These are phyloP conservation scores for Cyberlindnera sargentensis DNA, from an alignment of 805 yeast genomes.

Conservation along the genomic window DNA sequence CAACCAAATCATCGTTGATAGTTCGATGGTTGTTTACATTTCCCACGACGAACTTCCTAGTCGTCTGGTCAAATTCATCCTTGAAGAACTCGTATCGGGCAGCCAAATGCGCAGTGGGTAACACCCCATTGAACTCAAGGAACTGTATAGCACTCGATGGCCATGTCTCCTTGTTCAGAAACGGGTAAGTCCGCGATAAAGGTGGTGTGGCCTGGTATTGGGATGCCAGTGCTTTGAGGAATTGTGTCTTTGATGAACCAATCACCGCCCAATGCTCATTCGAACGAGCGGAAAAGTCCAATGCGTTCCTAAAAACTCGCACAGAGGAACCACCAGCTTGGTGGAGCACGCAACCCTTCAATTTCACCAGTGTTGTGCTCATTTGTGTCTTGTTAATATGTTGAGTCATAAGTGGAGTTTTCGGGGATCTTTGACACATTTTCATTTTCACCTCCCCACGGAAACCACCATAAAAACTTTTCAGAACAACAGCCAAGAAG, in stretches of 20 bases:
- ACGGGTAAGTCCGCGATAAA: slow-evolving; percentile 48
- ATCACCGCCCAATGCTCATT: slow-evolving; percentile 47
- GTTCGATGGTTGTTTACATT: slow-evolving; percentile 27
- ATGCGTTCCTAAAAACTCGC: slow-evolving; percentile 33
- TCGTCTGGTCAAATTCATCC: slow-evolving; percentile 74
- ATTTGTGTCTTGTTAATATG: too few species aligned
- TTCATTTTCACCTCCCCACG: too few species aligned
- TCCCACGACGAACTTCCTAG: slow-evolving; percentile 53
- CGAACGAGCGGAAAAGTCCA: slow-evolving; percentile 32
- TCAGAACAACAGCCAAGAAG: too few species aligned
- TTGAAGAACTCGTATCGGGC: slow-evolving; percentile 86
- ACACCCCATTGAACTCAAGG: slow-evolving; percentile 40
- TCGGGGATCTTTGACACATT: too few species aligned
- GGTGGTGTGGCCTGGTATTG: slow-evolving; percentile 47
- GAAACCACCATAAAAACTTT: too few species aligned
- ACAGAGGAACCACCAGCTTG: slow-evolving; percentile 4
- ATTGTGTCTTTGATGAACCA: slow-evolving; percentile 47
- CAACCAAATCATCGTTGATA: slow-evolving; percentile 31
- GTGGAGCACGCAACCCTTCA: slow-evolving; percentile 16
- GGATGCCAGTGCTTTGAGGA: slow-evolving; percentile 53
- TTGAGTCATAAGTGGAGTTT: too few species aligned
- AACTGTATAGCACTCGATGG: slow-evolving; percentile 38
- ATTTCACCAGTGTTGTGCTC: slow-evolving; percentile 8
- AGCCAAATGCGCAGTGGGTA: slow-evolving; percentile 64
- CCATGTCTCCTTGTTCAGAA: slow-evolving; percentile 33